A percentile compares a stretch with the other conserved stretches of the same genome.
These are phyloP conservation scores for Tolypocladium guangdongense DNA, from an alignment of 2,329 filamentous ascomycete species.

Conservation along the genomic window DNA sequence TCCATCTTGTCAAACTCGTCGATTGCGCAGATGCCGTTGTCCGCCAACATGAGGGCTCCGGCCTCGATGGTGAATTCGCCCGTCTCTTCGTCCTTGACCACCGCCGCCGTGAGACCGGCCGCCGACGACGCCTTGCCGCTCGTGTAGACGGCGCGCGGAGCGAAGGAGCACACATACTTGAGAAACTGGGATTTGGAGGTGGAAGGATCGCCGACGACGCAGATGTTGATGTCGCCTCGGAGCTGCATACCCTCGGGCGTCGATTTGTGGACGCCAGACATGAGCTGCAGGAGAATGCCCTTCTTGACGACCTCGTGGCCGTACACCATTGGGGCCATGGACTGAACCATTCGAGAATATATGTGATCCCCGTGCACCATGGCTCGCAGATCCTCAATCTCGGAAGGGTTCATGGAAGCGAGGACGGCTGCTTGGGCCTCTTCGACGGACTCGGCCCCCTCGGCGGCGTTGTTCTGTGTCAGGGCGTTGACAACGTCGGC, in stretches of 20 bases:
- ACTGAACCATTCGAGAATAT: slow-evolving; percentile 84
- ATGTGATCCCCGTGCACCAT: slow-evolving; percentile 97
- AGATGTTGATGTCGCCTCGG: slow-evolving; percentile 96
- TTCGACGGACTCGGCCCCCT: slow-evolving; percentile 62
- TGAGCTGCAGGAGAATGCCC: slow-evolving; percentile 81
- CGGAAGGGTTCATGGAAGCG: slow-evolving; percentile 70
- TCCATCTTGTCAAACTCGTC: slow-evolving; percentile 99
- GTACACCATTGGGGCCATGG: slow-evolving; percentile 92
- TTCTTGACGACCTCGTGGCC: slow-evolving; percentile 98
- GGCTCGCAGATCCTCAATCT: slow-evolving; percentile 81
- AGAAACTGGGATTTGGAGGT: slow-evolving; percentile 97
- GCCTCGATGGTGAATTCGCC: slow-evolving; percentile 98
- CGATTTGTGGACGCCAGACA: slow-evolving; percentile 88
- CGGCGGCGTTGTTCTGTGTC: slow-evolving; percentile 49
- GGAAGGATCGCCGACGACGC: slow-evolving; percentile 91
- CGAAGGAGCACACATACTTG: slow-evolving; percentile 94
- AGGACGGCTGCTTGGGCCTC: slow-evolving; percentile 81
- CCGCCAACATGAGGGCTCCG: slow-evolving; percentile 91
- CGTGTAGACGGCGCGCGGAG: slow-evolving; percentile 95
- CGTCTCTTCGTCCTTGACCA: slow-evolving; percentile 96
- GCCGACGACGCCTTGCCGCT: slow-evolving; percentile 96
- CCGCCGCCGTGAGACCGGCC: slow-evolving; percentile 91
- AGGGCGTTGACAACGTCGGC: slow-evolving; percentile 78
- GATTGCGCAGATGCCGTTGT: slow-evolving; percentile 95
- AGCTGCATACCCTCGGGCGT: slow-evolving; percentile 93